Evolutionary conservation across 345 rosid genomes (phyloP).

Genomic region (Eucalyptus marginata): DNA sequence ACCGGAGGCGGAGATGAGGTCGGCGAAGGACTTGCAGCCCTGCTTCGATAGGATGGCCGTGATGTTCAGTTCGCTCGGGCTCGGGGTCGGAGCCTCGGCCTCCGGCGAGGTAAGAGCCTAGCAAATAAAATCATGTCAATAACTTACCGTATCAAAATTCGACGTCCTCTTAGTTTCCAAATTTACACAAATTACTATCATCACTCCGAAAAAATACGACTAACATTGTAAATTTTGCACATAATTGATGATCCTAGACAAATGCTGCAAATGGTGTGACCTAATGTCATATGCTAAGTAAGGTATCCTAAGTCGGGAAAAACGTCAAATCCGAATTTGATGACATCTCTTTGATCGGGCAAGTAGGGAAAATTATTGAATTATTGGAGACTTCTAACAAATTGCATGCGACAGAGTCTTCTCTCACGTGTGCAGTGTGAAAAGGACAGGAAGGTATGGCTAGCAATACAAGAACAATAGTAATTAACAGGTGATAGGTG

Average conservation of each 20-base stretch:
- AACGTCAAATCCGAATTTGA: not conserved
- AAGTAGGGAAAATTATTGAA: not conserved
- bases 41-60: constrained; percentile 62
- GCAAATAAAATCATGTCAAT: not conserved
- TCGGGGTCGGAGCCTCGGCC: constrained; percentile 83
- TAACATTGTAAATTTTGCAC: not conserved
- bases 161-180: not conserved
- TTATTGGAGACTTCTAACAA: not conserved
- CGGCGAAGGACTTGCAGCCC: constrained; percentile 78
- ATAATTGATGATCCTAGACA: not conserved
- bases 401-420: not conserved
- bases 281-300: not conserved
- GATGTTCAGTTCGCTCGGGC: constrained; percentile 47
- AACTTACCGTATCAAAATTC: not conserved
- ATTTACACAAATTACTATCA: not conserved
- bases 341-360: not conserved
- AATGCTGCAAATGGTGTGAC: not conserved
- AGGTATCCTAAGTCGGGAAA: not conserved
- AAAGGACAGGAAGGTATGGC: not conserved
- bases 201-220: not conserved
- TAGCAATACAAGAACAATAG: not conserved
- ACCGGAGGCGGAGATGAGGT: constrained; percentile 39
- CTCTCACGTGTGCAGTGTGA: not conserved
- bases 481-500: not conserved
- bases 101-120: constrained; percentile 51